These are phyloP conservation scores for Phanerochaete sordida DNA, from an alignment of 768 basidiomycete genomes.

Conservation along the genomic window DNA sequence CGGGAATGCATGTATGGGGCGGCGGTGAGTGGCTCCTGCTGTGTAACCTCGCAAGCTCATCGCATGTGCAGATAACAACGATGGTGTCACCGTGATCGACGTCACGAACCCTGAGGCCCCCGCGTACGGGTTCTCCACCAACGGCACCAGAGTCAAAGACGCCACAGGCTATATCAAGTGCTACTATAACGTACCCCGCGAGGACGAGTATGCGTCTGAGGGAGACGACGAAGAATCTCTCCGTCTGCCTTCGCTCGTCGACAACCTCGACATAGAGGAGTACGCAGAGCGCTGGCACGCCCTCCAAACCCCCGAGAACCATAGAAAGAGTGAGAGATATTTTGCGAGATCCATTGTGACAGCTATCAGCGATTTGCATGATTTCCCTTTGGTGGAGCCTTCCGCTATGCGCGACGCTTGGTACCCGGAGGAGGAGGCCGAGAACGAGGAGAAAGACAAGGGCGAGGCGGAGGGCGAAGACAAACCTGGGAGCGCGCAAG, in stretches of 20 bases:
- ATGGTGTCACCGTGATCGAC: constrained; percentile 34
- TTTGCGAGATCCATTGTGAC: background rate
- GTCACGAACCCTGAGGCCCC: constrained; percentile 26
- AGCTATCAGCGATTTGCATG: background rate
- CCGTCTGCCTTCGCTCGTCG: background rate
- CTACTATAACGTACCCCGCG: background rate
- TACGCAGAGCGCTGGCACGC: background rate
- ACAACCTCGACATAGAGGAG: too few species aligned
- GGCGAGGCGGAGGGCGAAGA: background rate
- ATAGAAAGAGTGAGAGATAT: too few species aligned
- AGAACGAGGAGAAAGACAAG: background rate
- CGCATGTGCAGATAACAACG: constrained; percentile 34
- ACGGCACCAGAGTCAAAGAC: background rate
- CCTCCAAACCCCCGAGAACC: too few species aligned
- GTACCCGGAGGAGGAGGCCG: constrained; percentile 6
- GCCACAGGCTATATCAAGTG: constrained; percentile 5
- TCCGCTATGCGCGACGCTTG: constrained; percentile 4
- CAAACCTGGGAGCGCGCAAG: background rate
- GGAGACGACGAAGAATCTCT: too few species aligned
- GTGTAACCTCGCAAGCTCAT: background rate
- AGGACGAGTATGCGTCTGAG: background rate
- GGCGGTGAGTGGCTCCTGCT: constrained; percentile 20
- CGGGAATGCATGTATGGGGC: constrained; percentile 23
- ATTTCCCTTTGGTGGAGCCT: background rate
- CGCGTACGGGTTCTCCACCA: constrained; percentile 25